Base-by-base conservation (phyloP, 1,284 basidiomycete species). In the Agroathelia rolfsii region DNA sequence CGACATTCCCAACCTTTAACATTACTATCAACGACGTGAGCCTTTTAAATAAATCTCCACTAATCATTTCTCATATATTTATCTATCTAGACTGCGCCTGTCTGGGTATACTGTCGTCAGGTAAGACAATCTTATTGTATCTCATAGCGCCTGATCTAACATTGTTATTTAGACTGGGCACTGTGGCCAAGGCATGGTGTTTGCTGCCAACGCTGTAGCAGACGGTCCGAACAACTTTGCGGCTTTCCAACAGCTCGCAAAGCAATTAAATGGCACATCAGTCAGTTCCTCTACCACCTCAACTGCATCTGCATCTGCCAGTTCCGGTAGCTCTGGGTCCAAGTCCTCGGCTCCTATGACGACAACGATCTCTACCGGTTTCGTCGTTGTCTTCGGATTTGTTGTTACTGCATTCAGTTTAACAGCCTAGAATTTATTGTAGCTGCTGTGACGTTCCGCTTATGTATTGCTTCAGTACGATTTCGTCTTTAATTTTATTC, bases 11-110 rank as follows among this genome's bases (percentile, higher is more conserved):
- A 11, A 66, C 62, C 21, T 75, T 56, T 56, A 69, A 59, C 45
- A 56, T 66, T 43, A 72, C 64, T 28, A 63, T 76, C 41, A 72
- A 67, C 44, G 64, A 69, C 52, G 64, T 66, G 38, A 17, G 61
- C 57, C 14, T 62, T 36, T 32, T 14, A 12, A 25, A 11, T 8
- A n/a, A n/a, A n/a, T n/a, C n/a, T n/a, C n/a, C n/a, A n/a, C 18
- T 27, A 21, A 20, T 20, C 26, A 24, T 18, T 29, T 20, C n/a
- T 34, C 25, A 25, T 30, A 32, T 17, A 31, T 13, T 21, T 9
- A 14, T 18, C n/a, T 41, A 10, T 27, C 15, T 37, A 60, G 56
- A 66, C 62, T 7, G 53, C 56, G 6, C 64, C 66, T 3, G 67
- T 66, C 43, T 69, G 68, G 67, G 61, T 56, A 8, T 70, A 60